Base-by-base conservation (phyloP, 2,329 filamentous ascomycete species). In the Aspergillus carbonarius region DNA sequence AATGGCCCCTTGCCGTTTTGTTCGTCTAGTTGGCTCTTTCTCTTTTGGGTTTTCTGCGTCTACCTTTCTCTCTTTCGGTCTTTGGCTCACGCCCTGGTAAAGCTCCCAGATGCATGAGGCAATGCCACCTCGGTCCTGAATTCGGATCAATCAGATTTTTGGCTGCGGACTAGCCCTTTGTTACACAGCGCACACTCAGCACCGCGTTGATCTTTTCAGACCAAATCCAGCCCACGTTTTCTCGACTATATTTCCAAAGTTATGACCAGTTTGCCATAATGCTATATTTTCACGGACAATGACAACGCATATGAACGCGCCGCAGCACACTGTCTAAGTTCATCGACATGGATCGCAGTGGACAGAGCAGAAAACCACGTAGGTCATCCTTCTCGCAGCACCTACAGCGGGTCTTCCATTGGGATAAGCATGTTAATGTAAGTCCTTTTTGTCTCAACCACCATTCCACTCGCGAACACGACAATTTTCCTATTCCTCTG, bases 301-400 rank as follows among this genome's bases (percentile, higher is more conserved):
- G 23, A 27, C 7, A n/a, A 27, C 10, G n/a, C 10, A 13, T 15
- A 7, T 30, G 23, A 47, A 47, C 12, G 2, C 15, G 12, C 42
- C 15, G 42, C 42, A 25, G 27, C 2, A 17, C 20, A 27, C 15
- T n/a, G 3, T 30, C 15, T 4, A n/a, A n/a, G 7, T 8, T 13
- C 15, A 9, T 20, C 53, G 50, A 46, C 40, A 63, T 63, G 61
- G 23, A 53, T 58, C 59, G 18, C 42, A 57, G 13, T 51, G 30
- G n/a, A 17, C 60, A 59, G 18, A 55, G 27, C 12, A 54, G 25
- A 50, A 63, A 61, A 40, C 57, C 59, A 44, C 63, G 63, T 25
- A 61, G 66, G 51, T 54, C 59, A n/a, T 69, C 66, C 9, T 58
- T 69, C 48, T 62, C 67, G 15, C 56, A 62, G 35, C 64, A 65